Percentiles rank a stretch among this genome's conserved stretches.
Evolutionary conservation across 768 basidiomycete species (phyloP).

Genomic region (Leccinum incarnatum): DNA sequence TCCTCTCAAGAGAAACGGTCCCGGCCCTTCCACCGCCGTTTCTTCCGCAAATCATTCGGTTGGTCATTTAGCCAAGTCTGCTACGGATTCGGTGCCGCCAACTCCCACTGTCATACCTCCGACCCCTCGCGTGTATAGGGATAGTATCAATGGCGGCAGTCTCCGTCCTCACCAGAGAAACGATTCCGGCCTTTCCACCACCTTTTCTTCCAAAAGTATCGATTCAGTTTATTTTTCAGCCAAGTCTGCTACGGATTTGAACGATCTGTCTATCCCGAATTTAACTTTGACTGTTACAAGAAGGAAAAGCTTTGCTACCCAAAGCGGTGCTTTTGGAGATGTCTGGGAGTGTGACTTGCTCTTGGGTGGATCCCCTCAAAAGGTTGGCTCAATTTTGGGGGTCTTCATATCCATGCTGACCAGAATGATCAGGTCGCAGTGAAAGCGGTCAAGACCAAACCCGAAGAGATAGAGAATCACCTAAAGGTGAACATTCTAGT

Average conservation of each 20-base stretch:
- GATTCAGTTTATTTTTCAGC: slow-evolving; percentile 6
- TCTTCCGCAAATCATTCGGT: background rate
- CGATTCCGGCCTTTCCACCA: background rate
- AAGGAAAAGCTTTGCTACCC: slow-evolving; percentile 2
- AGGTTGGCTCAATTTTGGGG: slow-evolving; percentile 1
- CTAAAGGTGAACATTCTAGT: slow-evolving; percentile 13
- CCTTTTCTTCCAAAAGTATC: background rate
- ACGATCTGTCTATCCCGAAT: slow-evolving; percentile 5
- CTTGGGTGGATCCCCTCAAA: background rate
- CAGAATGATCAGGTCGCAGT: slow-evolving; percentile 17
- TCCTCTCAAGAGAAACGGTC: background rate
- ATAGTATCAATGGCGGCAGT: background rate
- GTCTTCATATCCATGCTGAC: background rate
- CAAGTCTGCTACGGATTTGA: slow-evolving; percentile 8
- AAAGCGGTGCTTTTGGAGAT: slow-evolving; percentile 19
- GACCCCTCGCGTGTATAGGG: slow-evolving; percentile 1
- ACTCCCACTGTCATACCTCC: slow-evolving; percentile 12
- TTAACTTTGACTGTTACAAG: slow-evolving; percentile 6
- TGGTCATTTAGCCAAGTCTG: slow-evolving; percentile 12
- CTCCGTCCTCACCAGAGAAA: background rate
- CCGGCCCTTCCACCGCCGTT: background rate
- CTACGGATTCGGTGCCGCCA: slow-evolving; percentile 1
- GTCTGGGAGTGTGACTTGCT: slow-evolving; percentile 26
- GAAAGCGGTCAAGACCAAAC: slow-evolving; percentile 13
- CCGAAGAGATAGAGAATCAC: background rate